A percentile compares a stretch with the other conserved stretches of the same genome.
Conservation (phyloP, 371 early-diverging fungal genomes). For the Mucor piriformis region DNA sequence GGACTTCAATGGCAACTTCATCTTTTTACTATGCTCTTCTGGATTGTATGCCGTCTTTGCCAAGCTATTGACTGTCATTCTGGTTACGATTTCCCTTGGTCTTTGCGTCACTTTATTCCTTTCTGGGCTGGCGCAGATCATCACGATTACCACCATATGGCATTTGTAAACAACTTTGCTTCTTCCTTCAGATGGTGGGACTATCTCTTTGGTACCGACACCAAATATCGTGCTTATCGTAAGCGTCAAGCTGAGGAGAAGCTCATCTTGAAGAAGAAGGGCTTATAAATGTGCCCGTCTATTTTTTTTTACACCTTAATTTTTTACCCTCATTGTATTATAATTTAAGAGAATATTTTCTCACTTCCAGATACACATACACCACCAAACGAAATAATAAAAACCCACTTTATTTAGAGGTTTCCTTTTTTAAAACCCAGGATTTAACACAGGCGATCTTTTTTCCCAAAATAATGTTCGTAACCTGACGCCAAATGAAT, state of each 20-base stretch:
- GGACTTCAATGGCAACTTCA: conserved; percentile 67
- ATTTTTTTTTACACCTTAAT: too few relatives aligned
- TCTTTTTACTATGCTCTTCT: conserved; percentile 75
- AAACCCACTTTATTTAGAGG: background rate
- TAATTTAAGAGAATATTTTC: too few relatives aligned
- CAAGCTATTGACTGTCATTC: conserved; percentile 92
- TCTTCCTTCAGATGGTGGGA: conserved; percentile 88
- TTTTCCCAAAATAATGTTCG: conserved; percentile 39
- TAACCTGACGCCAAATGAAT: conserved; percentile 50
- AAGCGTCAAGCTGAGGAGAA: conserved; percentile 38
- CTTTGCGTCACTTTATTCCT: conserved; percentile 74
- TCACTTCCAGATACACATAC: background rate
- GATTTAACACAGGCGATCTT: conserved; percentile 24
- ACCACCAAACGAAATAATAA: background rate
- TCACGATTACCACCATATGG: conserved; percentile 84
- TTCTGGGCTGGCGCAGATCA: conserved; percentile 85
- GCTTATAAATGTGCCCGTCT: background rate
- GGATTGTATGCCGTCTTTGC: conserved; percentile 79
- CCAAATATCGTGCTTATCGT: conserved; percentile 69
- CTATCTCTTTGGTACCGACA: conserved; percentile 78
- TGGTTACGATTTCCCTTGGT: conserved; percentile 96
- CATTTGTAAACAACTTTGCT: conserved; percentile 83
- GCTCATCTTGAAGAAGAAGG: conserved; percentile 1
- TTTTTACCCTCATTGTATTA: background rate
- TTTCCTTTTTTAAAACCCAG: conserved; percentile 20